Evolutionary conservation across 2,329 filamentous ascomycete species (phyloP).

Genomic region (Fusarium staphyleae): DNA sequence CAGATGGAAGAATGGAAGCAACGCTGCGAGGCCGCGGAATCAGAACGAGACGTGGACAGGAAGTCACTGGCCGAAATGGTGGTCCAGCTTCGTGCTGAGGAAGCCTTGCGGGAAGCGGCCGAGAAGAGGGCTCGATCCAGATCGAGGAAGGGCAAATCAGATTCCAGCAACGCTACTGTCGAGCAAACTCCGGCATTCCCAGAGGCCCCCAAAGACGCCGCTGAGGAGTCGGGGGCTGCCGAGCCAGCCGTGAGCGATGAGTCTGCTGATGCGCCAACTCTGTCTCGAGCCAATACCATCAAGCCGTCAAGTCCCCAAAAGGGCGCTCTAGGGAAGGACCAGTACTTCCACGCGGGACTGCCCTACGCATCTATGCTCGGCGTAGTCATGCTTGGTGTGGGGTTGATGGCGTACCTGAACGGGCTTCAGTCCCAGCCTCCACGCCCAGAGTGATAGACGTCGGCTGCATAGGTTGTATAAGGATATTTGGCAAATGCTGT

Average conservation of each 20-base stretch:
- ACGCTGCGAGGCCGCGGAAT: slow-evolving; percentile 81
- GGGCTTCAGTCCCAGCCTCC: slow-evolving; percentile 68
- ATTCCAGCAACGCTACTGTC: slow-evolving; percentile 30
- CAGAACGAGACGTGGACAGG: slow-evolving; percentile 74
- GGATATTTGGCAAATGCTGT: slow-evolving; percentile 16
- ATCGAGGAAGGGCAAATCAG: slow-evolving; percentile 44
- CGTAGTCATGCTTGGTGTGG: slow-evolving; percentile 81
- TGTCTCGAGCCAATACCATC: slow-evolving; percentile 59
- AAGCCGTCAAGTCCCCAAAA: slow-evolving; percentile 53
- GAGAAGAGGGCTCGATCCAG: slow-evolving; percentile 51
- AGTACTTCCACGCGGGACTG: slow-evolving; percentile 59
- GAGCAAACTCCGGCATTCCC: slow-evolving; percentile 24
- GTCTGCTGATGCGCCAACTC: slow-evolving; percentile 50
- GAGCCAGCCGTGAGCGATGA: slow-evolving; percentile 43
- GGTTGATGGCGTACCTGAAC: slow-evolving; percentile 86
- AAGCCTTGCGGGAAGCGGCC: slow-evolving; percentile 55
- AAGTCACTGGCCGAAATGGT: slow-evolving; percentile 89
- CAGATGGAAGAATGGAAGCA: slow-evolving; percentile 80
- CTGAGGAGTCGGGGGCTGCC: slow-evolving; percentile 23
- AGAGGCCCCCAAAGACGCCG: slow-evolving; percentile 30
- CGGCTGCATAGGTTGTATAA: slow-evolving; percentile 29
- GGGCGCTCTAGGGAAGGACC: slow-evolving; percentile 52
- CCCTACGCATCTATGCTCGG: slow-evolving; percentile 85
- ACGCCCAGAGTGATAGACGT: slow-evolving; percentile 44
- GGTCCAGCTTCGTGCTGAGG: slow-evolving; percentile 76